Percentiles rank a stretch among this genome's conserved stretches.
These are phyloP conservation scores for Botrytis hyacinthi DNA, from an alignment of 2,329 filamentous ascomycete species.

Conservation along the genomic window DNA sequence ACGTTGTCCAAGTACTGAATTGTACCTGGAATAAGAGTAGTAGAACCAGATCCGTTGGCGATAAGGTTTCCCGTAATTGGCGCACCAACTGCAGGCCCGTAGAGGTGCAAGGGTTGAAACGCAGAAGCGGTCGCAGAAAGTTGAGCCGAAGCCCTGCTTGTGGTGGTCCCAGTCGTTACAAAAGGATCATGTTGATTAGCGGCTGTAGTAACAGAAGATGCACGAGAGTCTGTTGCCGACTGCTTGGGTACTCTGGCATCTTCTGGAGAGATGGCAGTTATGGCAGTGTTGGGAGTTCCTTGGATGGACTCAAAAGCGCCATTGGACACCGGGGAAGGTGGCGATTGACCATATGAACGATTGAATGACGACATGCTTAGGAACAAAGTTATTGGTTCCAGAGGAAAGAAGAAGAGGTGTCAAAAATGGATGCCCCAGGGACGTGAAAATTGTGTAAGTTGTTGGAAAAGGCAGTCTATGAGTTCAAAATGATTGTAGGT, in stretches of 20 bases:
- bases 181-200: slow-evolving; percentile 48
- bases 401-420: not conserved
- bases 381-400: not conserved
- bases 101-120: slow-evolving; percentile 52
- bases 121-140: slow-evolving; percentile 63
- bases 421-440: slow-evolving; percentile 12
- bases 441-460: slow-evolving; percentile 8
- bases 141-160: slow-evolving; percentile 44
- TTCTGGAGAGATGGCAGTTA: slow-evolving; percentile 63
- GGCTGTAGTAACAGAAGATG: slow-evolving; percentile 33
- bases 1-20: slow-evolving; percentile 20
- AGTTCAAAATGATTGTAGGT: not conserved
- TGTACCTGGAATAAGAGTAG: slow-evolving; percentile 15
- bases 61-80: slow-evolving; percentile 5
- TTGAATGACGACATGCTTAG: slow-evolving; percentile 23
- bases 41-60: slow-evolving; percentile 17
- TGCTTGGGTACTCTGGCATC: slow-evolving; percentile 39
- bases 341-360: slow-evolving; percentile 20
- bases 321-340: slow-evolving; percentile 44
- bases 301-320: slow-evolving; percentile 56
- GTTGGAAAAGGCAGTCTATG: not conserved
- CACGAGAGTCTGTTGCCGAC: slow-evolving; percentile 29
- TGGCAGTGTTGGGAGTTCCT: slow-evolving; percentile 62
- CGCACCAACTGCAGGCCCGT: slow-evolving; percentile 3
- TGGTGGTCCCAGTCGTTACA: slow-evolving; percentile 39